Percentiles rank a stretch among this genome's conserved stretches.
phyloP scores from a whole-genome alignment of 768 basidiomycete genomes.

The Tylopilus subfusipes region DNA sequence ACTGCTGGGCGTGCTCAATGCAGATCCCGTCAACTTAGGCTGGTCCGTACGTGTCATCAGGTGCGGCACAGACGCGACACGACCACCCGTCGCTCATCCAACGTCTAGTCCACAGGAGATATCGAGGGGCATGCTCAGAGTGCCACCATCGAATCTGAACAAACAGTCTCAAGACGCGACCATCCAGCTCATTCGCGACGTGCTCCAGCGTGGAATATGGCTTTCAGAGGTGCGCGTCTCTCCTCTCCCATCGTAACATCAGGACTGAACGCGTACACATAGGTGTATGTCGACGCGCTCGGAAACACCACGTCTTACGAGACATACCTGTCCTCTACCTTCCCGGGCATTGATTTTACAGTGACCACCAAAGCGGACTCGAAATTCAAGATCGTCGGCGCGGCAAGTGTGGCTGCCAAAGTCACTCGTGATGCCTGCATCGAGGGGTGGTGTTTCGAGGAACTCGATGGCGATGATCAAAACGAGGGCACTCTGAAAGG shows the following conservation, averaged over 20 bases:
- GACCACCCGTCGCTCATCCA: constrained; percentile 1
- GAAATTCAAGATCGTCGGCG: constrained; percentile 95
- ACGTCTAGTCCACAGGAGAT: constrained; percentile 79
- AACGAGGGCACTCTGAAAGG: constrained; percentile 3
- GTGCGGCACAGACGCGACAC: constrained; percentile 30
- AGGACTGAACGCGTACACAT: not conserved
- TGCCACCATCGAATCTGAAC: constrained; percentile 83
- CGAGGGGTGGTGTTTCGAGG: constrained; percentile 81
- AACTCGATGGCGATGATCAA: constrained; percentile 35
- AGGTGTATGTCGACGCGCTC: constrained; percentile 95
- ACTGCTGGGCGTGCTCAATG: constrained; percentile 63
- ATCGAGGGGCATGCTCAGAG: constrained; percentile 84
- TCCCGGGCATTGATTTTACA: constrained; percentile 83
- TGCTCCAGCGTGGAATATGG: constrained; percentile 74
- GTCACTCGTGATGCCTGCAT: constrained; percentile 91
- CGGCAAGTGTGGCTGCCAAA: constrained; percentile 97
- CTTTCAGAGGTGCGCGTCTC: constrained; percentile 61
- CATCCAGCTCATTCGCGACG: constrained; percentile 78
- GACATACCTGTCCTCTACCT: constrained; percentile 71
- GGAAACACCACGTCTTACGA: constrained; percentile 86
- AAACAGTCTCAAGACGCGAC: constrained; percentile 88
- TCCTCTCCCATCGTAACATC: not conserved
- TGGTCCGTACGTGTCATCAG: constrained; percentile 82
- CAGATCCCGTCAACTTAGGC: constrained; percentile 66
- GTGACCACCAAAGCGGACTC: constrained; percentile 92